A percentile compares a stretch with the other conserved stretches of the same genome.
Conservation (phyloP, 805 yeast species). For the Candida taoyuanica region DNA sequence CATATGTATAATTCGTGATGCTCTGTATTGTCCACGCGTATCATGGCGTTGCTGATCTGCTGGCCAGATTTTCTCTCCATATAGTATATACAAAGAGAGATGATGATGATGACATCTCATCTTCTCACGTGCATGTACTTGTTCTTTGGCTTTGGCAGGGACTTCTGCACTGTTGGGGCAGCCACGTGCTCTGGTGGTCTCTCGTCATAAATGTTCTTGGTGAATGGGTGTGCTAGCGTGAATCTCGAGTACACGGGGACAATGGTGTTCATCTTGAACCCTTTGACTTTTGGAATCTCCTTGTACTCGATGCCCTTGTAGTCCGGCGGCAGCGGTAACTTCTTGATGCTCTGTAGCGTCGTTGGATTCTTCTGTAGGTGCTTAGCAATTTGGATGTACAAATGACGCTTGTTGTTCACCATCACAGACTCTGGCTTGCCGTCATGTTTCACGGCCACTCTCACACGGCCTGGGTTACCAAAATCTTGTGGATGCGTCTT, state of each 20-base stretch:
- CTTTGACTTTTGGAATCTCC: slow-evolving; percentile 73
- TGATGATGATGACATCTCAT: no score
- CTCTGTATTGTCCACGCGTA: no score
- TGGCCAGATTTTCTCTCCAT: no score
- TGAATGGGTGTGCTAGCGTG: slow-evolving; percentile 79
- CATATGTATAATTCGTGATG: no score
- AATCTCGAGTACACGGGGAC: slow-evolving; percentile 85
- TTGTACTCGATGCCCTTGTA: slow-evolving; percentile 49
- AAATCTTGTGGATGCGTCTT: slow-evolving; percentile 94
- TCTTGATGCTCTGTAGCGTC: slow-evolving; percentile 54
- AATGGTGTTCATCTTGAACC: slow-evolving; percentile 78
- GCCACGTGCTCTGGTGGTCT: slow-evolving; percentile 40
- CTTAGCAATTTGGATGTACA: slow-evolving; percentile 55
- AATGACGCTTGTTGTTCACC: slow-evolving; percentile 55
- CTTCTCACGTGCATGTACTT: slow-evolving; percentile 62
- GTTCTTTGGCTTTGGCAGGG: slow-evolving; percentile 43
- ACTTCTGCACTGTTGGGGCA: slow-evolving; percentile 27
- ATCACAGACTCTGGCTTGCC: slow-evolving; percentile 35
- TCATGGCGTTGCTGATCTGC: no score
- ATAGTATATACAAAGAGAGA: no score
- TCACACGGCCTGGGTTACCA: slow-evolving; percentile 96
- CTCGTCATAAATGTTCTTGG: slow-evolving; percentile 59
- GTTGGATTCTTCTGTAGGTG: slow-evolving; percentile 68
- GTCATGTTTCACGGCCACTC: slow-evolving; percentile 59
- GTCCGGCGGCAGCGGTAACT: slow-evolving; percentile 63